These are phyloP conservation scores for Dryas drummondii DNA, from an alignment of 306 rosid genomes.

Conservation along the genomic window DNA sequence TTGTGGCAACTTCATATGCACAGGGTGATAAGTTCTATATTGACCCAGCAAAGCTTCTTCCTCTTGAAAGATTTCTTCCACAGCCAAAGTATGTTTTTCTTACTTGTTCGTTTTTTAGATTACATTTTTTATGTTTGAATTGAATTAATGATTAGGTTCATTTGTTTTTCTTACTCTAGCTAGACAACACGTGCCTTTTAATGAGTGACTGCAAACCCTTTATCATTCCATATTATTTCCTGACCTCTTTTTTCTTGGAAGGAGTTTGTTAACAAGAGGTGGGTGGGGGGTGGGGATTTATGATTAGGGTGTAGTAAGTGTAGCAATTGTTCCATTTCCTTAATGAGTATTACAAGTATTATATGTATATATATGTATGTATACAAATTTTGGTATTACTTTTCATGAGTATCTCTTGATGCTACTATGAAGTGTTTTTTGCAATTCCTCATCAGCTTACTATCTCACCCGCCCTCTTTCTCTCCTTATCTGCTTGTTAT, in stretches of 20 bases:
- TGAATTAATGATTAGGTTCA: background rate
- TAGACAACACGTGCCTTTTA: background rate
- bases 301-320: background rate
- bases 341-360: too few species aligned
- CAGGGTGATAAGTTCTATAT: constrained; percentile 85
- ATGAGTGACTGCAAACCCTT: background rate
- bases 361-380: too few species aligned
- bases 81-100: constrained; percentile 76
- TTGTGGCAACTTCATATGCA: constrained; percentile 79
- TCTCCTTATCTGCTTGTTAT: too few species aligned
- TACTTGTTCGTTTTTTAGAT: background rate
- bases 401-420: too few species aligned
- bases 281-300: background rate
- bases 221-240: background rate
- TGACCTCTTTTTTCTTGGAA: background rate
- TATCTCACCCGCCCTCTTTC: too few species aligned
- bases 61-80: constrained; percentile 93
- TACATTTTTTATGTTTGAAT: background rate
- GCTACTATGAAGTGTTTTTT: too few species aligned
- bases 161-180: background rate
- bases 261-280: background rate
- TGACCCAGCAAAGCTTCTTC: constrained; percentile 89
- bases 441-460: too few species aligned
- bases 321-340: background rate
- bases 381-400: too few species aligned